Conservation (phyloP, 1,284 basidiomycete genomes). For the Schizopora paradoxa region DNA sequence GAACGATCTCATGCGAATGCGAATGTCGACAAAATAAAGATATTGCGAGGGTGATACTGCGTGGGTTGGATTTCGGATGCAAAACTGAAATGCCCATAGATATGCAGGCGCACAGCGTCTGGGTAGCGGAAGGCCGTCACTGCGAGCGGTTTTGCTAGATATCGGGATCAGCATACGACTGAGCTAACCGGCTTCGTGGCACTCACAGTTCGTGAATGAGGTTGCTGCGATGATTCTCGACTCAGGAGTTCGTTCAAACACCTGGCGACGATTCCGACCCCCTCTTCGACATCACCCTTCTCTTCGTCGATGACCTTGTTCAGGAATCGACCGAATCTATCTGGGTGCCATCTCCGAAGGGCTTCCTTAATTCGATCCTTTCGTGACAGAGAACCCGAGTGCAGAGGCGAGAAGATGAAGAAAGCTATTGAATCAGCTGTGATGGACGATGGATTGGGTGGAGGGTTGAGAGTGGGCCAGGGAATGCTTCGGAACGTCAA, state of each 20-base stretch:
- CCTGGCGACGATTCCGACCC: constrained; percentile 62
- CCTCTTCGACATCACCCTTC: constrained; percentile 52
- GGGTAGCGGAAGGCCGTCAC: too few relatives aligned
- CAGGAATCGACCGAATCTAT: constrained; percentile 57
- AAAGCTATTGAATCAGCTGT: constrained; percentile 41
- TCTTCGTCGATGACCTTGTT: constrained; percentile 51
- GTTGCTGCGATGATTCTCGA: neutral
- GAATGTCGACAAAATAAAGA: too few relatives aligned
- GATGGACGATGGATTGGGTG: constrained; percentile 43
- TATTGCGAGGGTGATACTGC: too few relatives aligned
- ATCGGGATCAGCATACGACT: too few relatives aligned
- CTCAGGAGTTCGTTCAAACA: constrained; percentile 62
- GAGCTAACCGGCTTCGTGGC: too few relatives aligned
- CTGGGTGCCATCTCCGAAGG: constrained; percentile 72
- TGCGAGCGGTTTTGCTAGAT: too few relatives aligned
- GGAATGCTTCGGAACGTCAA: constrained; percentile 58
- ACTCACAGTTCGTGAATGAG: constrained; percentile 1
- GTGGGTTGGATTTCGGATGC: too few relatives aligned
- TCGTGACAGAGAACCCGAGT: constrained; percentile 50
- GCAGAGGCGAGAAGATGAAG: constrained; percentile 57
- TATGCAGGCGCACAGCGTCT: too few relatives aligned
- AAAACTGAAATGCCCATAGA: too few relatives aligned
- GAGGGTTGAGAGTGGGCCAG: constrained; percentile 54
- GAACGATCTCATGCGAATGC: too few relatives aligned
- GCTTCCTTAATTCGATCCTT: constrained; percentile 62